Evolutionary conservation across 139 green algal genomes (phyloP).

Genomic region (Tetradesmus lagerheimii): DNA sequence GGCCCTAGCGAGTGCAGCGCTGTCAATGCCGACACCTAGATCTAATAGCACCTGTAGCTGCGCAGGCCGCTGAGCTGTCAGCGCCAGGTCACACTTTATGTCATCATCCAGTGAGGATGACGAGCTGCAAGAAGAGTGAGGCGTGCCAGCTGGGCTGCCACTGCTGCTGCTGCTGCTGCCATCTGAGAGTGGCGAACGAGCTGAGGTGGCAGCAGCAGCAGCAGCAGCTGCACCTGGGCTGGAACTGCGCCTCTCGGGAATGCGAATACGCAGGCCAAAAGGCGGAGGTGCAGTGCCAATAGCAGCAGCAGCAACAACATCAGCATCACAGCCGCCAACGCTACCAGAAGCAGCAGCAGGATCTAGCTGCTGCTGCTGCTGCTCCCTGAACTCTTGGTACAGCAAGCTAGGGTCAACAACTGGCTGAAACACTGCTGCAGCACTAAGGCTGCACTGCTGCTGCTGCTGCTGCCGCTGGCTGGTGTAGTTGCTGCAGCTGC

Average conservation of each 20-base stretch:
- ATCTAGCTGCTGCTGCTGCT: not conserved
- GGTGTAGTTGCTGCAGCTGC: conserved; percentile 5
- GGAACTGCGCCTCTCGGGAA: not conserved
- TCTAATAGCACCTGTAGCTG: conserved; percentile 20
- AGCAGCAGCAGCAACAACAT: not conserved
- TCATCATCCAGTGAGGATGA: not conserved
- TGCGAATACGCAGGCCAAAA: not conserved
- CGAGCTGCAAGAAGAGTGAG: conserved; percentile 8
- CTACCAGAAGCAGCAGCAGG: not conserved
- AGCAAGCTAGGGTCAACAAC: not conserved
- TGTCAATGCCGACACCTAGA: not conserved
- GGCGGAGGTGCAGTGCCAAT: not conserved
- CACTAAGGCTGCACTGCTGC: not conserved
- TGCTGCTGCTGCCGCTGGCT: not conserved
- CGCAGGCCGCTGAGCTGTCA: not conserved
- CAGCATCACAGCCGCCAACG: not conserved
- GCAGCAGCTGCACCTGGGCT: not conserved
- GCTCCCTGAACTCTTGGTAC: not conserved
- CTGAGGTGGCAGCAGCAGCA: not conserved
- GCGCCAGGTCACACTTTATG: not conserved
- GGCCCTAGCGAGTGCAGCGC: not conserved
- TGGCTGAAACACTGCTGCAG: not conserved
- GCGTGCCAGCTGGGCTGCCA: not conserved
- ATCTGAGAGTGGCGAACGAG: not conserved
- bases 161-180: conserved; percentile 1